phyloP scores from a whole-genome alignment of 2,329 filamentous ascomycete genomes.

The Aspergillus phoenicis region DNA sequence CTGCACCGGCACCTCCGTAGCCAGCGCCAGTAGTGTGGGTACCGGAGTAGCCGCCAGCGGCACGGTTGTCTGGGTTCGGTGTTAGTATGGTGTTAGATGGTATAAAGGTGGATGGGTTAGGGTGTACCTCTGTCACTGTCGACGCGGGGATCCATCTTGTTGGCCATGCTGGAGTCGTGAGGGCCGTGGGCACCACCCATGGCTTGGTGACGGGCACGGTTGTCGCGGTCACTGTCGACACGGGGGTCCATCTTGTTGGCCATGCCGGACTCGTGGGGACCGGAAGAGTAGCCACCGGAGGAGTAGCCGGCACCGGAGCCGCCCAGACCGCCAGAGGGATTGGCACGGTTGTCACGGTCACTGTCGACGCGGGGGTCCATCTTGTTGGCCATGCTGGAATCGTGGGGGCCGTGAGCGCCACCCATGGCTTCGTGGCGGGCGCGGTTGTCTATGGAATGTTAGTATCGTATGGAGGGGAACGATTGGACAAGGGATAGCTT shows the following conservation, averaged over 20 bases:
- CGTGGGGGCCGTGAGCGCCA: slow-evolving; percentile 2
- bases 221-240: slow-evolving; percentile 18
- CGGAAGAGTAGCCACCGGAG: slow-evolving; percentile 10
- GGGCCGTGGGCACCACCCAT: slow-evolving; percentile 36
- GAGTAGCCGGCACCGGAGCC: not conserved
- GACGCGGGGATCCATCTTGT: slow-evolving; percentile 54
- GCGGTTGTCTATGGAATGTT: slow-evolving; percentile 9
- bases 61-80: slow-evolving; percentile 13
- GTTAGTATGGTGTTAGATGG: not conserved
- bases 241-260: slow-evolving; percentile 23
- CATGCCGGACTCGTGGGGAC: slow-evolving; percentile 35
- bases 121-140: slow-evolving; percentile 19
- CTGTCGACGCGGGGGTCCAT: slow-evolving; percentile 23
- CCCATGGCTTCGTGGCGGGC: slow-evolving; percentile 9
- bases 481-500: not conserved
- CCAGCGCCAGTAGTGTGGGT: slow-evolving; percentile 8
- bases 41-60: not conserved
- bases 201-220: slow-evolving; percentile 17
- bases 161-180: slow-evolving; percentile 49
- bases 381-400: slow-evolving; percentile 21
- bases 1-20: slow-evolving; percentile 8
- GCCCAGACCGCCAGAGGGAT: slow-evolving; percentile 2
- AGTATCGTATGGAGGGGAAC: not conserved
- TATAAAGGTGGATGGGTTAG: too few relatives aligned
- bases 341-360: slow-evolving; percentile 17